These are phyloP conservation scores for Puccinia triticina DNA, from an alignment of 1,284 basidiomycete species.

Conservation along the genomic window DNA sequence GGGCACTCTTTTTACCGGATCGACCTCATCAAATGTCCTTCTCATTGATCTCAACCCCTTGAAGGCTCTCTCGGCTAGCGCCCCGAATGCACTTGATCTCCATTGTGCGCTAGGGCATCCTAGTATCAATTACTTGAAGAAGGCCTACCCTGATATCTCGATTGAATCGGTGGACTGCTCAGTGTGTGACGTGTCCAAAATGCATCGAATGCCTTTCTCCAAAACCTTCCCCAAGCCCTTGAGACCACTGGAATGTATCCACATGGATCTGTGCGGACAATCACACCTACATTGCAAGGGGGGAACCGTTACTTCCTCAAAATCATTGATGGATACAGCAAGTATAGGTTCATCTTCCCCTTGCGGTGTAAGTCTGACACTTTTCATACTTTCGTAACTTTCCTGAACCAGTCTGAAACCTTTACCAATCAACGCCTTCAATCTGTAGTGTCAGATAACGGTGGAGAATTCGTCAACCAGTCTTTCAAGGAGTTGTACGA, in stretches of 20 bases:
- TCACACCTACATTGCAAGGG: not conserved
- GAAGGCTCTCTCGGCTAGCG: not conserved
- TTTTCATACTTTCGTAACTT: not conserved
- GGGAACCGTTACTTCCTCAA: slow-evolving; percentile 6
- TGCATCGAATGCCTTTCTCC: not conserved
- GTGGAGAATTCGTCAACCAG: slow-evolving; percentile 7
- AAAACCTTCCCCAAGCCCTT: not conserved
- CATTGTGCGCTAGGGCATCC: slow-evolving; percentile 13
- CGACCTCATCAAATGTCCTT: not conserved
- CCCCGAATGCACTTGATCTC: not conserved
- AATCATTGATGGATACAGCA: slow-evolving; percentile 16
- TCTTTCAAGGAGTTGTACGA: not conserved
- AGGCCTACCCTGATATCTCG: not conserved
- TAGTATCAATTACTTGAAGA: not conserved
- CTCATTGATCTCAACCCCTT: not conserved
- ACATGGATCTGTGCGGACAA: slow-evolving; percentile 8
- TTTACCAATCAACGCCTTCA: not conserved
- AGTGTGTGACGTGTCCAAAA: slow-evolving; percentile 10
- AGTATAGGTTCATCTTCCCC: not conserved
- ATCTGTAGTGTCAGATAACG: slow-evolving; percentile 9
- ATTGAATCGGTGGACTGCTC: not conserved
- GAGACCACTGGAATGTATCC: slow-evolving; percentile 2
- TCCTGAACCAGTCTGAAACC: not conserved
- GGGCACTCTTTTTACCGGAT: not conserved
- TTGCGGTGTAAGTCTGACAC: slow-evolving; percentile 6